These are phyloP conservation scores for Globisporangium alternatum DNA, from an alignment of 352 stramenopile species.

Conservation along the genomic window DNA sequence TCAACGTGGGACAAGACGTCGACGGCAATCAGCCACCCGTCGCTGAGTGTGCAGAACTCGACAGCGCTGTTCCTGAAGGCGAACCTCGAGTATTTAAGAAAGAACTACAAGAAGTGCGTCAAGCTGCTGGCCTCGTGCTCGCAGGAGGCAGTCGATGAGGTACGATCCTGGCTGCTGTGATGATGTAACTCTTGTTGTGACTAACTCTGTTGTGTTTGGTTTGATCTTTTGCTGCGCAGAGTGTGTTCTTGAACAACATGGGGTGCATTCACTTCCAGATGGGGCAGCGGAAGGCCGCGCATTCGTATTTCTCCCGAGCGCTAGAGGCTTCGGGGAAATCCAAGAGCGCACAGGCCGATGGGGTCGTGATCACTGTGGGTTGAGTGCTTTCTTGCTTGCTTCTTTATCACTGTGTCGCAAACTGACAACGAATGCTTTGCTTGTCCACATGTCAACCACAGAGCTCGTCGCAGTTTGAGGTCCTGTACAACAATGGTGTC, in stretches of 20 bases:
- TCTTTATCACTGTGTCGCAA: not conserved
- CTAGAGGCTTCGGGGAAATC: constrained; percentile 62
- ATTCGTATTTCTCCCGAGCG: constrained; percentile 90
- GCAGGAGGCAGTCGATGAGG: constrained; percentile 78
- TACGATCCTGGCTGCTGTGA: constrained; percentile 15
- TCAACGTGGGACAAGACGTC: constrained; percentile 62
- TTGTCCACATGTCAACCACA: constrained; percentile 13
- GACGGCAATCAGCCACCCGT: constrained; percentile 70
- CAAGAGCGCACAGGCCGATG: constrained; percentile 41
- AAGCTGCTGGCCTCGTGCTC: constrained; percentile 91
- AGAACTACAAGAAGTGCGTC: constrained; percentile 94
- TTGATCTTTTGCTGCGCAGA: constrained; percentile 28
- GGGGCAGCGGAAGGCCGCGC: constrained; percentile 85
- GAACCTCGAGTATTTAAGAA: constrained; percentile 92
- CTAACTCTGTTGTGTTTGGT: not conserved
- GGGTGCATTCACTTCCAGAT: constrained; percentile 92
- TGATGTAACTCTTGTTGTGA: not conserved
- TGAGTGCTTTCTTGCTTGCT: not conserved
- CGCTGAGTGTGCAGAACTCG: constrained; percentile 83
- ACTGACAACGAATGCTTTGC: not conserved
- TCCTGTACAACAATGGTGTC: constrained; percentile 92
- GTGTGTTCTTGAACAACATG: constrained; percentile 89
- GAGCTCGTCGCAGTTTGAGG: constrained; percentile 80
- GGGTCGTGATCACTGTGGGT: constrained; percentile 47
- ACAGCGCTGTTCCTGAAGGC: constrained; percentile 91